Conservation (phyloP, 1,139 yeast species). For the Suhomyces chickasaworum region DNA sequence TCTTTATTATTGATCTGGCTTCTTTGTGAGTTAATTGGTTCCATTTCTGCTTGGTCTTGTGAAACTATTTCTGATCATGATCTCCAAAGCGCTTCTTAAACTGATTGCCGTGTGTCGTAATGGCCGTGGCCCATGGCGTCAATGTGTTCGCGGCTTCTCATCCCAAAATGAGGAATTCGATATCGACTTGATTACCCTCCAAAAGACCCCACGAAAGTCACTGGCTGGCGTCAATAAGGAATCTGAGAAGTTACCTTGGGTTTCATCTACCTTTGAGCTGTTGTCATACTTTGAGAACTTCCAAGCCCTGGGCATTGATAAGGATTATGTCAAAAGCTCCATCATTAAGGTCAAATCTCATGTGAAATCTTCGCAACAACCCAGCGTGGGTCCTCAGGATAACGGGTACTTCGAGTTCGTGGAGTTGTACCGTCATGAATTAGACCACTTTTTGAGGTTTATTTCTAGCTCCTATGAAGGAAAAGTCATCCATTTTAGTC, state of each 20-base stretch:
- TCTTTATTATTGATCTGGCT: no score
- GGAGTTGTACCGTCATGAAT: slow-evolving; percentile 23
- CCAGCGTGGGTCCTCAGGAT: not conserved
- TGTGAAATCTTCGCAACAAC: not conserved
- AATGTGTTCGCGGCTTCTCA: slow-evolving; percentile 10
- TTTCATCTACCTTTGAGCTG: slow-evolving; percentile 10
- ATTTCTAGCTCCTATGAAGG: slow-evolving; percentile 26
- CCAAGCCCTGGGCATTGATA: not conserved
- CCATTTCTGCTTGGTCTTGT: no score
- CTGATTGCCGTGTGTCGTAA: not conserved
- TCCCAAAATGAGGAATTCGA: slow-evolving; percentile 31
- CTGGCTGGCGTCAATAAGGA: not conserved
- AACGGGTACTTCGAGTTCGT: slow-evolving; percentile 23
- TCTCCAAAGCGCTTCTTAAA: not conserved
- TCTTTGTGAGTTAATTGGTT: no score
- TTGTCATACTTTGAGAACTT: slow-evolving; percentile 13
- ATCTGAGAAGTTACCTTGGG: not conserved
- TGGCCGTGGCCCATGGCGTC: not conserved
- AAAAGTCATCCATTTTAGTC: slow-evolving; percentile 26
- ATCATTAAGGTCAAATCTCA: slow-evolving; percentile 7
- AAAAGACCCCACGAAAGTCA: slow-evolving; percentile 23
- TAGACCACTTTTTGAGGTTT: slow-evolving; percentile 27
- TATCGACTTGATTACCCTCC: slow-evolving; percentile 39
- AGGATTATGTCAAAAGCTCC: slow-evolving; percentile 4
- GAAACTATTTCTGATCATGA: no score